Evolutionary conservation across 169 alveolate species (phyloP), one percentile per base, ranked within the genome.

Genomic region (Perkinsus chesapeaki): DNA sequence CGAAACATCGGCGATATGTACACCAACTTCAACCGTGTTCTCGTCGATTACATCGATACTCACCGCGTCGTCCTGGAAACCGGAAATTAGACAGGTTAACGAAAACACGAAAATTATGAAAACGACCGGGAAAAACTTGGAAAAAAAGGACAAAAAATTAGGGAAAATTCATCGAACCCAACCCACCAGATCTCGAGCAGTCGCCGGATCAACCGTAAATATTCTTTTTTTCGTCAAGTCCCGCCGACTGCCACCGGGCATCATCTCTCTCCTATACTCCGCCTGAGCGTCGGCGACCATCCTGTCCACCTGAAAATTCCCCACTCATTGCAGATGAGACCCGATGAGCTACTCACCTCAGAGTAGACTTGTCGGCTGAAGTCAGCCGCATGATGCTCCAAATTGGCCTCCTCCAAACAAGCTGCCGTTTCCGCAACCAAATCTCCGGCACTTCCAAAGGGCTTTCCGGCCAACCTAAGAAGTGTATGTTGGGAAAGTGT

Each of bases 1-100:
- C 39, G 99, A 96, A 0, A 99, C 99, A 96, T 99, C 99, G 12
- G 99, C 99, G 60, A 99, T 99, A 94, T 99, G 99, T 10, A 99
- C 99, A 39, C 99, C 99, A 16, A 43, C 16, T 43, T 43, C 60
- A 43, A 43, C 60, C 60, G 60, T 43, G 16, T 43, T 43, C 60
- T 43, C 60, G 60, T 43, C 60, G 5, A 43, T 16, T 16, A 43
- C 60, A 16, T 43, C 60, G 16, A 43, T 43, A 16, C 60, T 43
- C 23, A 43, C 60, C 5, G 60, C 60, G 16, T 43, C 60, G 16
- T 43, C 60, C 60, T 43, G 60, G 23, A 43, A n/a, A n/a, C n/a
- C n/a, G n/a, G n/a, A n/a, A n/a, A n/a, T n/a, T n/a, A n/a, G n/a
- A n/a, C n/a, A n/a, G n/a, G n/a, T n/a, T n/a, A n/a, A n/a, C n/a